Evolutionary conservation across 352 stramenopile species (phyloP), one percentile per base, ranked within the genome.

Genomic region (Globisporangium alternatum): DNA sequence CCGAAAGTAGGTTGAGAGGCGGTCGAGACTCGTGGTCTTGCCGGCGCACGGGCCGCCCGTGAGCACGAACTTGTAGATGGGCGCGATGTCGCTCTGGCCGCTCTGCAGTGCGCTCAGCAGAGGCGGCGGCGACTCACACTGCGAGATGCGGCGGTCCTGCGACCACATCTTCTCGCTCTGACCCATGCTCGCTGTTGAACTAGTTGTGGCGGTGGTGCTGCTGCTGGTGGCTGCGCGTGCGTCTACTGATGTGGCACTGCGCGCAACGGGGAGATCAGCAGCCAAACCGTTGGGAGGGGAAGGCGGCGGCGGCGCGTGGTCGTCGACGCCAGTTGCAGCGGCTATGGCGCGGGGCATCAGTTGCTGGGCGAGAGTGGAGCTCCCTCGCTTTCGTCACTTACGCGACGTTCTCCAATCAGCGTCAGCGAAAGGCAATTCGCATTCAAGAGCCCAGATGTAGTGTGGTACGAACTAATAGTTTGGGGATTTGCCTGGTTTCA

Each of bases 11-110:
- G 84, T 95, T n/a, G 82, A 96, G 22, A 98, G 70, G 53, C 93
- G 78, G 53, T 97, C 93, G 30, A 98, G 79, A 52, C 91, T 97
- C 59, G 96, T 98, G 48, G 96, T 99, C 70, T 99, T 98, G 55
- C 96, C 96, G 22, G 93, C 96, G 74, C 96, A 98, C 2, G 94
- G 96, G 15, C 94, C 96, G 56, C 94, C 96, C 44, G 94, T 98
- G 64, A 98, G 81, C 53, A 98, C 91, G 62, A 98, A 96, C 70
- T 95, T 95, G 76, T 97, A 97, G 51, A 98, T 93, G 4, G 81
- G 84, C 44, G 81, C 73, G 43, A 88, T 80, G 63, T 90, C 84
- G 59, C 76, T 74, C 59, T 91, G 78, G 19, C 83, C 86, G 21
- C 70, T 77, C 60, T 89, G 80, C 56, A 95, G 74, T 37, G 80